phyloP scores from a whole-genome alignment of 1,284 basidiomycete species.

The Ceratorhiza oryzae-sativae region DNA sequence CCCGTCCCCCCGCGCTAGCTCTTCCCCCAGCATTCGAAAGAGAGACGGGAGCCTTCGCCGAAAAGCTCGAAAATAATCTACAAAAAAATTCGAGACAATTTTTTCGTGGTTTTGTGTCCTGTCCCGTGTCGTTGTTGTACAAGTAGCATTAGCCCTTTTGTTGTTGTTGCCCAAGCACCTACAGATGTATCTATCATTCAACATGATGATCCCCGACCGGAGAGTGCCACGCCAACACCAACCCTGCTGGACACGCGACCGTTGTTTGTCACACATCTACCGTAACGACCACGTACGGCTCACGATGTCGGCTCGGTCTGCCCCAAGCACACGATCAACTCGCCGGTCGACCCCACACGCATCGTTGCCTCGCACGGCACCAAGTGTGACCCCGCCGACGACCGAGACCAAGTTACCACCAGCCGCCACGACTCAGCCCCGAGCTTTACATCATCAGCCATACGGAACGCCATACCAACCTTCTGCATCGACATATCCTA shows the following conservation, averaged over 20 bases:
- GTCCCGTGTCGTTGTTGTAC: slow-evolving; percentile 22
- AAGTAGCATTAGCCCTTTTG: background rate
- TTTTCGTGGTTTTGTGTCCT: slow-evolving; percentile 4
- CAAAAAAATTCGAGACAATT: background rate
- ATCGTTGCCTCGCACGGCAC: background rate
- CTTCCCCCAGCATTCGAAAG: background rate
- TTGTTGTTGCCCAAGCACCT: background rate
- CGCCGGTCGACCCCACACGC: slow-evolving; percentile 9
- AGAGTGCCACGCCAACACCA: background rate
- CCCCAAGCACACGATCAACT: slow-evolving; percentile 30
- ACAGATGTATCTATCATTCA: slow-evolving; percentile 32
- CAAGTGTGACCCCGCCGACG: background rate
- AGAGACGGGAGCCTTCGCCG: slow-evolving; percentile 28
- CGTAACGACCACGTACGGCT: background rate
- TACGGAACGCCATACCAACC: slow-evolving; percentile 28
- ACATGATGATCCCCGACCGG: slow-evolving; percentile 3
- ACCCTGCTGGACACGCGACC: slow-evolving; percentile 13
- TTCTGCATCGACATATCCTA: slow-evolving; percentile 58
- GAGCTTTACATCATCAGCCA: slow-evolving; percentile 11
- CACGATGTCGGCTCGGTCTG: slow-evolving; percentile 32
- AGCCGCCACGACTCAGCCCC: background rate
- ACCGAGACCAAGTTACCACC: background rate
- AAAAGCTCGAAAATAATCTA: slow-evolving; percentile 25
- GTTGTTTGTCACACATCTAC: background rate
- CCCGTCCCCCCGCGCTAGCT: background rate